phyloP scores from a whole-genome alignment of 371 early-diverging fungal species.

The Mucor velutinosus region DNA sequence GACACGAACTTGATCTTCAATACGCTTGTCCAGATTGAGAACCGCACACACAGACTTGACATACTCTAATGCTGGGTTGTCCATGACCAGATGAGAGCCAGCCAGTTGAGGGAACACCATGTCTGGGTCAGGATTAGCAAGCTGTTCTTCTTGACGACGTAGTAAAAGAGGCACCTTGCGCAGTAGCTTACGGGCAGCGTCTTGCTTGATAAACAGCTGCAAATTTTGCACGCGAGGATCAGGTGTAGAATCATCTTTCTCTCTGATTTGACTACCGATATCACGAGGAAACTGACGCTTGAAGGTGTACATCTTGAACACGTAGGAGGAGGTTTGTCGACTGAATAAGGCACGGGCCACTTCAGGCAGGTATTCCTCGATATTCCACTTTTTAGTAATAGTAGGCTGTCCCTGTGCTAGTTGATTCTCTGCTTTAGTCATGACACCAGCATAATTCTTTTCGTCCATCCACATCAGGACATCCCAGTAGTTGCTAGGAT shows the following conservation, averaged over 20 bases:
- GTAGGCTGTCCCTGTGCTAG: not conserved
- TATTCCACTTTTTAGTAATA: conserved; percentile 75
- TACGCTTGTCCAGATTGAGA: conserved; percentile 65
- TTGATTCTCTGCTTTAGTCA: not conserved
- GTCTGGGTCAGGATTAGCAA: conserved; percentile 11
- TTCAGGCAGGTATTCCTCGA: conserved; percentile 83
- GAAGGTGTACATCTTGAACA: conserved; percentile 20
- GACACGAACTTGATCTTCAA: conserved; percentile 66
- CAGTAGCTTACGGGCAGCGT: conserved; percentile 54
- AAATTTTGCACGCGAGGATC: conserved; percentile 37
- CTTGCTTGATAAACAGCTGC: conserved; percentile 42
- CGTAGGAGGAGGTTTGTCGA: conserved; percentile 25
- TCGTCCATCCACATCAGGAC: conserved; percentile 93
- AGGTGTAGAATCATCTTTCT: conserved; percentile 8
- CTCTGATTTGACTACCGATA: conserved; percentile 13
- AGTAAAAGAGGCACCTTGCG: conserved; percentile 27
- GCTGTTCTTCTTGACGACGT: conserved; percentile 29
- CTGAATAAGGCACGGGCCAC: conserved; percentile 71
- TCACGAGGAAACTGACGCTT: conserved; percentile 19
- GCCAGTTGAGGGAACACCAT: conserved; percentile 69
- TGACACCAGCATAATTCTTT: conserved; percentile 85
- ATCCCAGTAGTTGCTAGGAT: conserved; percentile 72
- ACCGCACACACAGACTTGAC: conserved; percentile 75
- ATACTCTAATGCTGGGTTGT: conserved; percentile 78
- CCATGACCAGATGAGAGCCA: conserved; percentile 65